Evolutionary conservation across 306 rosid genomes (phyloP).

Genomic region (Ceratonia siliqua): DNA sequence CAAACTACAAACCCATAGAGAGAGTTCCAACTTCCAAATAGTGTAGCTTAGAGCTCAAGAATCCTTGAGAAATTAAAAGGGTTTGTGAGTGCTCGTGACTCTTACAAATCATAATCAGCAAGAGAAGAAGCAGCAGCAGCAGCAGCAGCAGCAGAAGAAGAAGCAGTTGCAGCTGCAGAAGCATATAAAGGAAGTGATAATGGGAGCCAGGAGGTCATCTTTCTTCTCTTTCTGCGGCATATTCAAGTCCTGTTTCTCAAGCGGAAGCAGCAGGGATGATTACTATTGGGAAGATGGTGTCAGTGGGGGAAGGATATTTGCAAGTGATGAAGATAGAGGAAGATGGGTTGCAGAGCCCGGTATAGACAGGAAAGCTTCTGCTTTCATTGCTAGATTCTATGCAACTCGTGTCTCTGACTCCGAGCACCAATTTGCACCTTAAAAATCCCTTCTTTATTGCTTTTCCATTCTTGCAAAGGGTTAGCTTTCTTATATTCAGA

Average conservation of each 20-base stretch:
- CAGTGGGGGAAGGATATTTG: conserved; percentile 53
- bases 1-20: background rate
- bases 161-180: background rate
- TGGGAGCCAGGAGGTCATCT: conserved; percentile 57
- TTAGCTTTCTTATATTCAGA: background rate
- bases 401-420: conserved; percentile 58
- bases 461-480: conserved; percentile 19
- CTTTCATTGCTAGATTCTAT: conserved; percentile 76
- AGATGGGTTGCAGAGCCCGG: conserved; percentile 93
- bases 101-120: background rate
- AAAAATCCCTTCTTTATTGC: background rate
- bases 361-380: conserved; percentile 78
- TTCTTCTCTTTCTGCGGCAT: conserved; percentile 68
- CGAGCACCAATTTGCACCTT: conserved; percentile 52
- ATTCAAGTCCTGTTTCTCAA: conserved; percentile 64
- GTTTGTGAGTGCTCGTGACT: background rate
- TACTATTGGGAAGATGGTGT: conserved; percentile 52
- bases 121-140: background rate
- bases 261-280: conserved; percentile 41
- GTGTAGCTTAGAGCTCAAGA: conserved; percentile 30
- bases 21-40: background rate
- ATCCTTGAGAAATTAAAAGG: background rate
- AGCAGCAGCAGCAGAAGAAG: background rate
- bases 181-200: background rate
- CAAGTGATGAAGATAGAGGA: conserved; percentile 80